Percentiles rank a stretch among this genome's conserved stretches.
Conservation (phyloP, 2,329 filamentous ascomycete species). For the Alternaria alternata region DNA sequence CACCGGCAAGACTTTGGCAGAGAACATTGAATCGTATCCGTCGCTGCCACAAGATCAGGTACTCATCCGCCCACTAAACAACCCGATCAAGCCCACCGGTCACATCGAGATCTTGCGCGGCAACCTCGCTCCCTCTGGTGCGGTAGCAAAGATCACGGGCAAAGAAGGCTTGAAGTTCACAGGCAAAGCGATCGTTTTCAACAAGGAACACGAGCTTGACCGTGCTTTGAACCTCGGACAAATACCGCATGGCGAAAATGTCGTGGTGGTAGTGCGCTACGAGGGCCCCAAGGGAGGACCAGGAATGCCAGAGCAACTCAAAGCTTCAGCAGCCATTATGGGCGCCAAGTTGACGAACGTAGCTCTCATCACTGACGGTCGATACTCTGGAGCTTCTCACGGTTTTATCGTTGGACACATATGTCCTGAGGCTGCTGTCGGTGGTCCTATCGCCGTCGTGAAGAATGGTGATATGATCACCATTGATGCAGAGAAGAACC, state of each 20-base stretch:
- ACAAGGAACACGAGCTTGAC: conserved; percentile 84
- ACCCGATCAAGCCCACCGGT: conserved; percentile 85
- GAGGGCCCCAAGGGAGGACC: conserved; percentile 93
- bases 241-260: conserved; percentile 77
- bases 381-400: conserved; percentile 87
- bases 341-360: conserved; percentile 87
- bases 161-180: conserved; percentile 88
- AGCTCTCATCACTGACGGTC: conserved; percentile 88
- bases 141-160: conserved; percentile 95
- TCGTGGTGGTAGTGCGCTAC: conserved; percentile 90
- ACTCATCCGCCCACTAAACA: conserved; percentile 81
- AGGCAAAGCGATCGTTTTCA: conserved; percentile 82
- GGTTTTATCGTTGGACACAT: conserved; percentile 96
- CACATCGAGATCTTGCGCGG: conserved; percentile 89
- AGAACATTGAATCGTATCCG: conserved; percentile 81
- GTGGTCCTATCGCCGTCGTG: conserved; percentile 87
- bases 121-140: conserved; percentile 86
- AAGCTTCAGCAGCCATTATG: conserved; percentile 89
- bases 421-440: conserved; percentile 86
- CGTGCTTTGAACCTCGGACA: conserved; percentile 74
- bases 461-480: conserved; percentile 81
- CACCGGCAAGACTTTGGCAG: conserved; percentile 81
- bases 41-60: conserved; percentile 79
- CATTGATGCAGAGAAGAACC: conserved; percentile 83
- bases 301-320: conserved; percentile 95